A percentile compares a stretch with the other conserved stretches of the same genome.
phyloP scores from a whole-genome alignment of 2,329 filamentous ascomycete species.

The Stemphylium beticola region DNA sequence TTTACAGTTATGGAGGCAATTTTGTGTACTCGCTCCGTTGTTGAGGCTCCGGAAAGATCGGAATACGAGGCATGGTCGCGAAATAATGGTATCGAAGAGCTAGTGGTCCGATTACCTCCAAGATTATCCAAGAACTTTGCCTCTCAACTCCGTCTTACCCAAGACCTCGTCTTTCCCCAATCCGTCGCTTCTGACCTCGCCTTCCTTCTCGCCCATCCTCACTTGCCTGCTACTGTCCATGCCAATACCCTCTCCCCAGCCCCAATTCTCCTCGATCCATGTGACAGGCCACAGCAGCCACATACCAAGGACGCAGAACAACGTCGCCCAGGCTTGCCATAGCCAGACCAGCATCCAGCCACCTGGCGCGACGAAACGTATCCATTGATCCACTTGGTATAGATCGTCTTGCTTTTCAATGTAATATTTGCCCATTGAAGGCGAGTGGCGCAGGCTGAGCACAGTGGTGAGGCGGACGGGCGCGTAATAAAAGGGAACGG shows the following conservation, averaged over 20 bases:
- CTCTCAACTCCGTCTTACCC: conserved; percentile 16
- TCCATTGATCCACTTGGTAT: conserved; percentile 77
- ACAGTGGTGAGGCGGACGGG: conserved; percentile 72
- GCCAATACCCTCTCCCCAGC: conserved; percentile 19
- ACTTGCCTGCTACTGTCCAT: conserved; percentile 12
- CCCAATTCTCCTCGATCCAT: conserved; percentile 25
- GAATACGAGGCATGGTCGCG: background rate
- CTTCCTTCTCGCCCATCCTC: conserved; percentile 12
- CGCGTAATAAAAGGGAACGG: conserved; percentile 75
- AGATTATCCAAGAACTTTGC: conserved; percentile 17
- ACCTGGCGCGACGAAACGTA: conserved; percentile 71
- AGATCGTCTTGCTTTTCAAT: conserved; percentile 80
- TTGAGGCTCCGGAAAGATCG: background rate
- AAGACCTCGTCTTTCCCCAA: conserved; percentile 16
- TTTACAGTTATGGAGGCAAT: background rate
- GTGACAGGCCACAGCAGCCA: conserved; percentile 58
- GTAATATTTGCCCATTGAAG: conserved; percentile 63
- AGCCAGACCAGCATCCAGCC: conserved; percentile 64
- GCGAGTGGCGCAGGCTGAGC: conserved; percentile 58
- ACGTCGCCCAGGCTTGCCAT: conserved; percentile 70
- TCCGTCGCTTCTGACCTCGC: conserved; percentile 15
- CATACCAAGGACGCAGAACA: conserved; percentile 68
- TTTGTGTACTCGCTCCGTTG: background rate
- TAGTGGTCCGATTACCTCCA: background rate
- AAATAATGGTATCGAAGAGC: background rate